Evolutionary conservation across 441 rosid genomes (phyloP).

Genomic region (Populus hybrid): DNA sequence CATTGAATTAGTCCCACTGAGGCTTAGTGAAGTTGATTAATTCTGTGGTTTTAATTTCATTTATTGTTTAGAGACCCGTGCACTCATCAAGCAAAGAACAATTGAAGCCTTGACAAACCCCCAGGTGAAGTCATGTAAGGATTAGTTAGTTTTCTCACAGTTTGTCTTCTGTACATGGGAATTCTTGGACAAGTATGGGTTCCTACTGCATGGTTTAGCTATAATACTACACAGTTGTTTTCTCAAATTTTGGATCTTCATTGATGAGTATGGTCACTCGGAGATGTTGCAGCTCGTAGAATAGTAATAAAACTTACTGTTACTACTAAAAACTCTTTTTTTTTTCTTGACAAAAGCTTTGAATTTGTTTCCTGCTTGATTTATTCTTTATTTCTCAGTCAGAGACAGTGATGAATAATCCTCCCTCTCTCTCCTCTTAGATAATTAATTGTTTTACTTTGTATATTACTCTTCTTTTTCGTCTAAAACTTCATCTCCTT

Average conservation of each 20-base stretch:
- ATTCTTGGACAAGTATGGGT: slow-evolving; percentile 21
- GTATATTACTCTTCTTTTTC: neutral
- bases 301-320: neutral
- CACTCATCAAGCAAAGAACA: slow-evolving; percentile 71
- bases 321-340: no score
- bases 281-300: slow-evolving; percentile 8
- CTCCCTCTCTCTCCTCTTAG: neutral
- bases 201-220: neutral
- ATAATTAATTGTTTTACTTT: neutral
- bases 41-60: slow-evolving; percentile 9
- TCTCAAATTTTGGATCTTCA: neutral
- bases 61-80: slow-evolving; percentile 55
- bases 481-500: slow-evolving; percentile 8
- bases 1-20: neutral
- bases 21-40: slow-evolving; percentile 11
- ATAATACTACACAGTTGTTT: neutral
- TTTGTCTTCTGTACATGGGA: slow-evolving; percentile 13
- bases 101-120: slow-evolving; percentile 78
- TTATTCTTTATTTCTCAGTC: slow-evolving; percentile 3
- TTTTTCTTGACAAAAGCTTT: neutral
- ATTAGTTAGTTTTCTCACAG: slow-evolving; percentile 28
- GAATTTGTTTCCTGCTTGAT: neutral
- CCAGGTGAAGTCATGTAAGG: slow-evolving; percentile 95
- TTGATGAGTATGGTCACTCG: slow-evolving; percentile 1
- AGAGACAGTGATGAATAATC: neutral